phyloP scores from a whole-genome alignment of 768 basidiomycete genomes.

The Sarcodon aspratus region DNA sequence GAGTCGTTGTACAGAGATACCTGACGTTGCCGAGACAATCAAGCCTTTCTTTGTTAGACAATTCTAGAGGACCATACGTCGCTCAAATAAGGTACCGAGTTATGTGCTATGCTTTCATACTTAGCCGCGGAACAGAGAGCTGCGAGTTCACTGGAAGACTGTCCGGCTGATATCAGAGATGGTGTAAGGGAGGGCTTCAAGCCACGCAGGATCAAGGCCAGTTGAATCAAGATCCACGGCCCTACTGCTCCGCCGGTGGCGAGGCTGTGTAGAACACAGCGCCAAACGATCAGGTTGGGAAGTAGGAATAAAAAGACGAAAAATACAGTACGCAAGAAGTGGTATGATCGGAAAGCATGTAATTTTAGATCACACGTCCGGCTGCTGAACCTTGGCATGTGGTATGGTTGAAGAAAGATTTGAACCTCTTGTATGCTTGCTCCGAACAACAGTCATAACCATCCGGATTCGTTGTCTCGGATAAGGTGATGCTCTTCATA shows the following conservation, averaged over 20 bases:
- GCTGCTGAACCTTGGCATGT: background rate
- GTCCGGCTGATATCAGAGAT: slow-evolving; percentile 11
- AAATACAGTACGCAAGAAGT: slow-evolving; percentile 4
- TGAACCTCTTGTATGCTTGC: slow-evolving; percentile 21
- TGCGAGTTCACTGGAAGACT: slow-evolving; percentile 9
- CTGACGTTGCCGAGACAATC: slow-evolving; percentile 11
- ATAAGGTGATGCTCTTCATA: slow-evolving; percentile 25
- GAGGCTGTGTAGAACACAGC: slow-evolving; percentile 16
- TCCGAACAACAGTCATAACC: slow-evolving; percentile 20
- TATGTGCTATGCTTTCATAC: slow-evolving; percentile 19
- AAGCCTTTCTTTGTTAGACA: background rate
- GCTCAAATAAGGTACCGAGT: slow-evolving; percentile 33
- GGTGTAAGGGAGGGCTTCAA: slow-evolving; percentile 22
- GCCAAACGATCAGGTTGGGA: background rate
- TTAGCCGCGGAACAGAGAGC: slow-evolving; percentile 6
- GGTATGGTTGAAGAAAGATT: slow-evolving; percentile 20
- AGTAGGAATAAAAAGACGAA: background rate
- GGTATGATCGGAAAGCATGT: slow-evolving; percentile 8
- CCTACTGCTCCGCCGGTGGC: slow-evolving; percentile 34
- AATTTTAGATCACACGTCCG: background rate
- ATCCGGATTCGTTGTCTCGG: slow-evolving; percentile 12
- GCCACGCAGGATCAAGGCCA: slow-evolving; percentile 35
- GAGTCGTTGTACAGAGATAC: slow-evolving; percentile 29
- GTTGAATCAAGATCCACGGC: slow-evolving; percentile 22
- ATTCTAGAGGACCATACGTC: slow-evolving; percentile 22